These are phyloP conservation scores for Suillus weaverae DNA, from an alignment of 768 basidiomycete species.

Conservation along the genomic window DNA sequence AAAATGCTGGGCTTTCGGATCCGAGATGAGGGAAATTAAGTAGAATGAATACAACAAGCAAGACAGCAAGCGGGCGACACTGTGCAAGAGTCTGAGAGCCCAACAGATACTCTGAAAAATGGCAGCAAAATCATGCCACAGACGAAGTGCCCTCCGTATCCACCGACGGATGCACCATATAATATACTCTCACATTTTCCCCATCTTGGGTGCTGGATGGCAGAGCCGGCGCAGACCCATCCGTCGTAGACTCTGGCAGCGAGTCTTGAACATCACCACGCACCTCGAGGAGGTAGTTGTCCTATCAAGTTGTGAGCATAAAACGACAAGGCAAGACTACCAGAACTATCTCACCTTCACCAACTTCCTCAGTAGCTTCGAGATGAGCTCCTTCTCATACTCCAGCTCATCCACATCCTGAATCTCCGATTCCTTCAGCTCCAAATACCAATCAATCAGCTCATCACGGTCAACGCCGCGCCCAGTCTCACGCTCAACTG, in stretches of 20 bases:
- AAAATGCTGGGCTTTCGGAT: background rate
- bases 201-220: conserved; percentile 50
- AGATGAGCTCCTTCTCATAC: conserved; percentile 86
- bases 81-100: background rate
- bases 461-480: conserved; percentile 86
- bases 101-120: background rate
- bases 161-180: conserved; percentile 89
- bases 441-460: conserved; percentile 95
- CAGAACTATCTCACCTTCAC: conserved; percentile 65
- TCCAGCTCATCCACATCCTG: conserved; percentile 85
- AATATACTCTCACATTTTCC: conserved; percentile 70
- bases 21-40: background rate
- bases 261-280: conserved; percentile 83
- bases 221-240: conserved; percentile 47
- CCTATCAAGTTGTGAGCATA: conserved; percentile 43
- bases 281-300: conserved; percentile 82
- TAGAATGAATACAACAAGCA: background rate
- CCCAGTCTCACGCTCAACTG: conserved; percentile 73
- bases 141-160: conserved; percentile 61
- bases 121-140: conserved; percentile 12
- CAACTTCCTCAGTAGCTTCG: conserved; percentile 85
- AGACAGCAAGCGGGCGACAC: background rate
- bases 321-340: conserved; percentile 16
- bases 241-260: conserved; percentile 60
- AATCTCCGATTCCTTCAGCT: conserved; percentile 81